Evolutionary conservation across 768 basidiomycete genomes (phyloP).

Genomic region (Terana coerulea): DNA sequence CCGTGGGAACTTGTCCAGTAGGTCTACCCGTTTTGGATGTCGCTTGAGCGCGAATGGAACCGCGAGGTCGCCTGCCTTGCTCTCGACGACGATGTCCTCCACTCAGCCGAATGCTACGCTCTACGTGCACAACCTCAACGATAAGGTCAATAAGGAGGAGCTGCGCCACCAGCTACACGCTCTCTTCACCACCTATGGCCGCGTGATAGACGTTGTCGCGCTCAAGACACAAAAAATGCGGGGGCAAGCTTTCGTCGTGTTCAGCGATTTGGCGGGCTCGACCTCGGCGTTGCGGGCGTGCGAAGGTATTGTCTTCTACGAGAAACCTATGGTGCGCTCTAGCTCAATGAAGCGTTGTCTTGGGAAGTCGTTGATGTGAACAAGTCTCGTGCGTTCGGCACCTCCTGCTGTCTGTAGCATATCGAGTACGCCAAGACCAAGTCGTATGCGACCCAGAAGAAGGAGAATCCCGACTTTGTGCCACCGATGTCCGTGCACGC

Average conservation of each 20-base stretch:
- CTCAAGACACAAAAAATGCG: conserved; percentile 82
- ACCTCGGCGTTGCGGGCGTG: conserved; percentile 92
- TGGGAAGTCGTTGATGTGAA: conserved; percentile 27
- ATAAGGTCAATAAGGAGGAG: conserved; percentile 90
- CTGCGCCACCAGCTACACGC: conserved; percentile 77
- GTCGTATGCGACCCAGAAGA: conserved; percentile 77
- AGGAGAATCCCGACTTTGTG: conserved; percentile 79
- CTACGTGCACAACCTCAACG: conserved; percentile 91
- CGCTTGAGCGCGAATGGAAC: background rate
- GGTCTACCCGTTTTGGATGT: background rate
- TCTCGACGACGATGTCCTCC: conserved; percentile 31
- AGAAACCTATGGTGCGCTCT: conserved; percentile 77
- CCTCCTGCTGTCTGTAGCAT: conserved; percentile 45
- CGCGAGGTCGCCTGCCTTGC: conserved; percentile 6
- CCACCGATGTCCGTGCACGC: conserved; percentile 65
- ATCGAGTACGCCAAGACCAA: conserved; percentile 89
- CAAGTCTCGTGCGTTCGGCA: conserved; percentile 14
- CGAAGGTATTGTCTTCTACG: conserved; percentile 90
- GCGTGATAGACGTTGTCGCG: conserved; percentile 89
- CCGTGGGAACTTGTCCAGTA: conserved; percentile 6
- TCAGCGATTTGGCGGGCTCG: conserved; percentile 84
- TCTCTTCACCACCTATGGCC: conserved; percentile 92
- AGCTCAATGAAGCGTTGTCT: conserved; percentile 20
- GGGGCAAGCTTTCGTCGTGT: conserved; percentile 96
- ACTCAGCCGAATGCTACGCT: conserved; percentile 83